Evolutionary conservation across 768 basidiomycete species (phyloP).

Genomic region (Lactarius akahatsu): DNA sequence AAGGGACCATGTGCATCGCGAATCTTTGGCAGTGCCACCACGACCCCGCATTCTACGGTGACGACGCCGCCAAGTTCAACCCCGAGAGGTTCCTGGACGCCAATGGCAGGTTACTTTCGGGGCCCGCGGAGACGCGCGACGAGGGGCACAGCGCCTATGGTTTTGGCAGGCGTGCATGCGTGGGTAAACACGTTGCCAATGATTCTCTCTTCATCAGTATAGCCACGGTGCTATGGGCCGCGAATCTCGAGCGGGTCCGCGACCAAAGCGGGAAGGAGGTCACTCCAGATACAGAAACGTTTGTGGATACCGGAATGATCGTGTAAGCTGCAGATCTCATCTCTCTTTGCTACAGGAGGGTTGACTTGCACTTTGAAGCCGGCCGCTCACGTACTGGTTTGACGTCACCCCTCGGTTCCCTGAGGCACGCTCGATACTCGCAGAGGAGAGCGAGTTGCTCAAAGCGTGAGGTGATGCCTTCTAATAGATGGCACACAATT

Average conservation of each 20-base stretch:
- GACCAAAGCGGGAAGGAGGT: constrained; percentile 17
- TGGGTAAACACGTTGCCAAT: constrained; percentile 27
- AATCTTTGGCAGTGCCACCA: constrained; percentile 29
- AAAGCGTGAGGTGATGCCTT: background rate
- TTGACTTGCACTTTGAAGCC: background rate
- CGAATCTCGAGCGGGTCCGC: constrained; percentile 17
- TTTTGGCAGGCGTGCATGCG: constrained; percentile 25
- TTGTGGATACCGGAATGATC: constrained; percentile 17
- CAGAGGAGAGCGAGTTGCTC: constrained; percentile 11
- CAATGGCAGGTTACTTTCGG: constrained; percentile 5
- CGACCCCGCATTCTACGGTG: constrained; percentile 16
- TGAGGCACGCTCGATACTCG: constrained; percentile 9
- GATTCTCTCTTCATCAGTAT: constrained; percentile 27
- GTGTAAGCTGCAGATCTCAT: constrained; percentile 18
- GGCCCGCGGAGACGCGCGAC: constrained; percentile 16
- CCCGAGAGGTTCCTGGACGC: constrained; percentile 28
- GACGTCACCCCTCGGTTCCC: constrained; percentile 13
- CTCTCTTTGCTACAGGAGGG: background rate
- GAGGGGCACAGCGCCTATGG: constrained; percentile 24
- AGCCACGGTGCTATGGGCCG: constrained; percentile 27
- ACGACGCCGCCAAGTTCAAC: constrained; percentile 26
- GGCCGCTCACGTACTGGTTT: constrained; percentile 5
- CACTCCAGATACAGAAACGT: background rate
- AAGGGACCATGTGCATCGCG: constrained; percentile 36
- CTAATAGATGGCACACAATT: no score